These are phyloP conservation scores for Cladosporium sphaerospermum DNA, from an alignment of 2,329 filamentous ascomycete species.

Conservation along the genomic window DNA sequence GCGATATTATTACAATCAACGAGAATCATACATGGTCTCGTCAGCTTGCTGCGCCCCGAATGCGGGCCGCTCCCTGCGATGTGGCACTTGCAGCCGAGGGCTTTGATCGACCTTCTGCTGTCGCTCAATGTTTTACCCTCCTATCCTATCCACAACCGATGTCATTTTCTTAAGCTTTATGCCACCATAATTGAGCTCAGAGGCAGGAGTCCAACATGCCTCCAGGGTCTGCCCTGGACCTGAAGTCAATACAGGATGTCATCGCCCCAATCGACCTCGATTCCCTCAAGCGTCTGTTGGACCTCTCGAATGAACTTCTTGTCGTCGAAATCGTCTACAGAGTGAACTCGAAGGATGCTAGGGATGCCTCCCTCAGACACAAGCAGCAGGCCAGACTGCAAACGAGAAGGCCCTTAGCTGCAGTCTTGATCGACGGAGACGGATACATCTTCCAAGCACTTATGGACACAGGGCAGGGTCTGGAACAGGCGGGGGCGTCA, in stretches of 20 bases:
- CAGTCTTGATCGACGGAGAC: too few species aligned
- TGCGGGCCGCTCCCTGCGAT: background rate
- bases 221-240: background rate
- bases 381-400: too few species aligned
- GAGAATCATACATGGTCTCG: too few species aligned
- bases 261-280: background rate
- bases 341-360: too few species aligned
- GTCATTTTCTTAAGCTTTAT: background rate
- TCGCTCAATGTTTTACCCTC: background rate
- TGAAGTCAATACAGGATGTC: background rate
- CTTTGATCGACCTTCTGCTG: background rate
- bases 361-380: too few species aligned
- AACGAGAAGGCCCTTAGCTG: too few species aligned
- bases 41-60: too few species aligned
- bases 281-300: background rate
- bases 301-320: background rate
- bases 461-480: too few species aligned
- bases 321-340: too few species aligned
- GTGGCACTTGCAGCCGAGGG: background rate
- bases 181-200: background rate
- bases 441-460: too few species aligned
- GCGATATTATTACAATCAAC: too few species aligned
- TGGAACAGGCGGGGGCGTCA: too few species aligned
- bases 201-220: background rate
- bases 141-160: background rate